Conservation (phyloP, 345 rosid genomes). For the Abelmoschus esculentus region DNA sequence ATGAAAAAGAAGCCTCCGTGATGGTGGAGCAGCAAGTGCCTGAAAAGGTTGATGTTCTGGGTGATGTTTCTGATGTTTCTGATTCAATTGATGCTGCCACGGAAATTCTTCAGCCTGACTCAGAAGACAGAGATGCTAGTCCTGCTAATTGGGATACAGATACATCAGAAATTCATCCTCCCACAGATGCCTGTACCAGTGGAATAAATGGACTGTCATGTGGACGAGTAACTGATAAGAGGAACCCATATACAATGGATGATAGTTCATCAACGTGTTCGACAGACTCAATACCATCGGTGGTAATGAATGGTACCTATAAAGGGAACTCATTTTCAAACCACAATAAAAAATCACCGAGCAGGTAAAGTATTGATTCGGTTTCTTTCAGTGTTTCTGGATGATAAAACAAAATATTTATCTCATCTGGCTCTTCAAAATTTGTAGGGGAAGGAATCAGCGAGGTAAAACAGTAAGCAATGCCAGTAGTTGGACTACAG, state of each 20-base stretch:
- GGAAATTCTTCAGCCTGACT: conserved; percentile 66
- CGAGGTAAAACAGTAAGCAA: conserved; percentile 36
- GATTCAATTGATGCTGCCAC: conserved; percentile 62
- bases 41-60: conserved; percentile 59
- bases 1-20: conserved; percentile 38
- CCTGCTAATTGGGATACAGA: conserved; percentile 81
- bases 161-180: conserved; percentile 59
- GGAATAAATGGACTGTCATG: conserved; percentile 45
- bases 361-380: conserved; percentile 35
- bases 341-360: conserved; percentile 40
- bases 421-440: conserved; percentile 13
- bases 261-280: conserved; percentile 95
- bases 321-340: conserved; percentile 39
- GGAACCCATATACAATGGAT: conserved; percentile 50
- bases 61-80: conserved; percentile 37
- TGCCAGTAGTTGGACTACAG: conserved; percentile 35
- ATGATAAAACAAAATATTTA: conserved; percentile 2
- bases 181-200: conserved; percentile 47
- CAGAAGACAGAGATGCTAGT: conserved; percentile 74
- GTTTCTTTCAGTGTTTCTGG: not conserved
- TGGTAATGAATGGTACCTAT: conserved; percentile 47
- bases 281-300: conserved; percentile 63
- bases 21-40: conserved; percentile 33
- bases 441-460: conserved; percentile 44
- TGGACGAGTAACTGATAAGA: conserved; percentile 48